Base-by-base conservation (phyloP, 805 yeast species). In the Lipomyces starkeyi region DNA sequence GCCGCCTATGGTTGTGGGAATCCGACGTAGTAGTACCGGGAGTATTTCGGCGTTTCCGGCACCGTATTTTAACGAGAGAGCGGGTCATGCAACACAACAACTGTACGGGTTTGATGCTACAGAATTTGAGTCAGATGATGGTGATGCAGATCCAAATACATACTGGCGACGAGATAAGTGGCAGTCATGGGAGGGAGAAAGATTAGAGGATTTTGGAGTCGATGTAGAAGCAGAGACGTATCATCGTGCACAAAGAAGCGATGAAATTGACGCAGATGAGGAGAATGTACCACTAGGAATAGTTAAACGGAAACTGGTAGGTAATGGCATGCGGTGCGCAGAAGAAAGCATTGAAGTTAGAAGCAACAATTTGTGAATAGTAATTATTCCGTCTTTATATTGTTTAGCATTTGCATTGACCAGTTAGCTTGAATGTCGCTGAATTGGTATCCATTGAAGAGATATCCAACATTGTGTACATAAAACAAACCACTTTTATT, bases 121-220 rank as follows among this genome's bases (percentile, higher is more conserved):
- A 9, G 67, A 67, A n/a, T 62, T 61, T 8, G 65, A 55, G 17
- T 49, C 58, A 8, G 68, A 67, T 35, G 66, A 64, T 17, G 65
- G 61, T 17, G 67, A 62, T 27, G 49, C 61, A 56, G 58, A 25
- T 3, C 56, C n/a, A 82, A 81, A 67, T 82, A 84, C 20, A 69
- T 85, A 59, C 68, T 79, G 37, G 77, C 74, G 67, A 63, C 79
- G 74, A 73, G 52, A 57, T 40, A 61, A 68, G 37, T 69, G 71
- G 71, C 59, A 56, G 22, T 65, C 69, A 20, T 63, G 64, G 67
- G 83, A 89, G 76, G 99, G 99, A n/a, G 98, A 94, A 74, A 84
- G 84, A 13, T 80, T 94, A 58, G 84, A 84, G 53, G 97, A 92
- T 78, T 93, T 87, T 77, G 98, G 98, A 0, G 98, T 94, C 2